phyloP scores from a whole-genome alignment of 2,329 filamentous ascomycete genomes.

The Hymenoscyphus linearis region DNA sequence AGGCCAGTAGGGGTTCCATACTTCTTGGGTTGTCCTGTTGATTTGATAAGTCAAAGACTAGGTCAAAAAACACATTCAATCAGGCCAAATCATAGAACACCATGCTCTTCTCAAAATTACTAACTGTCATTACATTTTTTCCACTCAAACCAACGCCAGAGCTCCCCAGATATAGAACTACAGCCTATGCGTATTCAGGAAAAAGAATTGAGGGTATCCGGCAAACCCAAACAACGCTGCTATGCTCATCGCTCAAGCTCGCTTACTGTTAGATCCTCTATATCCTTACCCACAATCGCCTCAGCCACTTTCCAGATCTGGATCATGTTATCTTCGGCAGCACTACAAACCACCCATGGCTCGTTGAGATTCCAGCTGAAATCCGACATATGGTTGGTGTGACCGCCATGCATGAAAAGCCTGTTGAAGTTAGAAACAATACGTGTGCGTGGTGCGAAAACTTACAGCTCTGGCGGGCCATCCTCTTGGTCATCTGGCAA shows the following conservation, averaged over 20 bases:
- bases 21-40: no score
- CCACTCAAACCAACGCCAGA: not conserved
- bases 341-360: constrained; percentile 92
- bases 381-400: constrained; percentile 93
- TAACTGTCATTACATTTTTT: not conserved
- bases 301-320: constrained; percentile 91
- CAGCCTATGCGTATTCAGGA: not conserved
- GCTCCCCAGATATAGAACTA: not conserved
- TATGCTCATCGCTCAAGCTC: constrained; percentile 59
- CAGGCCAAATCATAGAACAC: not conserved
- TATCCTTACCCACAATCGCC: constrained; percentile 72
- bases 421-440: constrained; percentile 37
- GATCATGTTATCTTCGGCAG: constrained; percentile 92
- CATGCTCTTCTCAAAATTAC: not conserved
- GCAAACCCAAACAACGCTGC: constrained; percentile 9
- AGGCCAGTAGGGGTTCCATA: no score
- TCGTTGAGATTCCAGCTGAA: constrained; percentile 98
- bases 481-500: constrained; percentile 92
- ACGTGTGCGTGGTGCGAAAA: constrained; percentile 22
- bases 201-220: constrained; percentile 16
- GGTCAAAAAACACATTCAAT: not conserved
- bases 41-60: not conserved
- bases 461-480: constrained; percentile 87
- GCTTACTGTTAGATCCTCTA: constrained; percentile 68
- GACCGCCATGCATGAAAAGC: constrained; percentile 97